These are phyloP conservation scores for Penicillium brasilianum DNA, from an alignment of 2,329 filamentous ascomycete species.

Conservation along the genomic window DNA sequence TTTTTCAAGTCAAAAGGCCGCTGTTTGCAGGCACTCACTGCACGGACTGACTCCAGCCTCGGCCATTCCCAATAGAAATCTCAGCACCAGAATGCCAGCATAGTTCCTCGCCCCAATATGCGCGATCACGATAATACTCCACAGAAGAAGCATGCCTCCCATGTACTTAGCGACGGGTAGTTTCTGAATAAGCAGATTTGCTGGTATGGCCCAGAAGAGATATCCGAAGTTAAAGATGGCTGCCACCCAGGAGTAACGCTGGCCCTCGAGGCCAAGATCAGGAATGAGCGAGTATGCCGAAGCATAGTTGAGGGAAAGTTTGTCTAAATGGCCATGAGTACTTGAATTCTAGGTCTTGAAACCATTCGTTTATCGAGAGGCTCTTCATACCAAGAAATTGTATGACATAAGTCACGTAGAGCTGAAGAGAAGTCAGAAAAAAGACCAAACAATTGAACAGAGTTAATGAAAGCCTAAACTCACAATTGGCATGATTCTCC, in stretches of 20 bases:
- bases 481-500: constrained; percentile 55
- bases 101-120: constrained; percentile 48
- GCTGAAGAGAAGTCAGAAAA: constrained; percentile 32
- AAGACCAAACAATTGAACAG: background rate
- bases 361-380: background rate
- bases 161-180: constrained; percentile 51
- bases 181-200: constrained; percentile 50
- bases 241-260: constrained; percentile 53
- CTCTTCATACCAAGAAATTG: constrained; percentile 49
- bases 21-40: constrained; percentile 24
- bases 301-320: constrained; percentile 40
- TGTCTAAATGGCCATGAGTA: constrained; percentile 25
- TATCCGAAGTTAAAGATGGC: constrained; percentile 54
- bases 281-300: constrained; percentile 52
- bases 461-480: constrained; percentile 6
- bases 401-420: constrained; percentile 50
- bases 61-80: constrained; percentile 54
- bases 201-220: constrained; percentile 48
- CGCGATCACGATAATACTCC: constrained; percentile 48
- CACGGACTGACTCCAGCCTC: constrained; percentile 44
- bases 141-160: constrained; percentile 48
- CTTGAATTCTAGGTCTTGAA: background rate
- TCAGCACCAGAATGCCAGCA: constrained; percentile 51
- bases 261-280: constrained; percentile 49
- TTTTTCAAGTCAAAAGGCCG: too few species aligned